Evolutionary conservation across 106 monocot species (phyloP), one percentile per base, ranked within the genome.

Genomic region (Iris macrosiphon): DNA sequence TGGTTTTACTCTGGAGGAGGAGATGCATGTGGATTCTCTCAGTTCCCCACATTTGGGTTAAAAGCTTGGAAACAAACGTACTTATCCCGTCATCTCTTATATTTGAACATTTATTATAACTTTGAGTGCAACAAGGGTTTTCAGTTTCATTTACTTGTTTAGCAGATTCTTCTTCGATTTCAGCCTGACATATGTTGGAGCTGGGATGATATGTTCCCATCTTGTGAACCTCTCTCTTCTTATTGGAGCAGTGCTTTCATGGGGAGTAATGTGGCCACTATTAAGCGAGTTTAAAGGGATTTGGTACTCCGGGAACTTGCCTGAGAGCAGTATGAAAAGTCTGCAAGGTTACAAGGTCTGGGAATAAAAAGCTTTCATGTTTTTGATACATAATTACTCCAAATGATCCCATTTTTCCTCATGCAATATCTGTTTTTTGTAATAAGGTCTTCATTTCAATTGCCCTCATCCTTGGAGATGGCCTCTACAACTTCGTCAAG

Each of bases 201-300:
- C 93, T 9, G 93, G 95, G 15, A 96, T 96, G 95, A 89, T 96
- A 47, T 89, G 89, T 37, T 86, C 95, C 23, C 84, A 96, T 74
- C 74, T 96, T 9, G 95, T 96, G 25, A 96, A 96, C 60, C 64
- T 96, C 2, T 96, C 95, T 41, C 85, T 96, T 57, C 70, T 96
- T 16, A 62, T 83, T 40, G 95, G 95, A 16, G 85, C 95, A 12
- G 60, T 89, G 24, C 95, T 96, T 45, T 96, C 95, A 21, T 96
- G 95, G 95, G 95, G 89, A 62, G 39, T 96, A 52, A 89, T 96
- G 95, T 96, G 95, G 95, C 95, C 95, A 33, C 69, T 96, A 16
- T 66, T 96, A 57, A 72, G 76, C 31, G 67, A 83, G 17, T 69
- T 76, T 18, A 89, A 96, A 72, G 95, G 89, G n/a, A 74, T 72